These are phyloP conservation scores for Candida gigantensis DNA, from an alignment of 1,139 yeast species.

Conservation along the genomic window DNA sequence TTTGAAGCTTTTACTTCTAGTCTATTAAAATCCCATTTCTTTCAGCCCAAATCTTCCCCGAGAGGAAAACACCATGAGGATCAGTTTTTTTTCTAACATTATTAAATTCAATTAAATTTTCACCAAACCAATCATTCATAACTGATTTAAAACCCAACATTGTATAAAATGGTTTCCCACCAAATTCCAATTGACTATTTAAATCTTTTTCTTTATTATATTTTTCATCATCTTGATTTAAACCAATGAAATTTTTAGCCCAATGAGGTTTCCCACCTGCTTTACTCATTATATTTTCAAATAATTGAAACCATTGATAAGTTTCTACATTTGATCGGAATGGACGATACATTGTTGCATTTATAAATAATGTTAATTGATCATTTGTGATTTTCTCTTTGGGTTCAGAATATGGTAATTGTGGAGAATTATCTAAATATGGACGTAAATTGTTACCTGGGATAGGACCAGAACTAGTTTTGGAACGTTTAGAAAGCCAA, in stretches of 20 bases:
- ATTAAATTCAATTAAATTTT: slow-evolving; percentile 61
- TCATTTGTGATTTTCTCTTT: slow-evolving; percentile 61
- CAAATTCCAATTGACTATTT: slow-evolving; percentile 38
- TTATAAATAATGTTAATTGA: slow-evolving; percentile 81
- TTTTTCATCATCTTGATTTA: slow-evolving; percentile 25
- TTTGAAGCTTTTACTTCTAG: slow-evolving; percentile 11
- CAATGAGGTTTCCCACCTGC: slow-evolving; percentile 97
- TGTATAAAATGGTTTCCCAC: slow-evolving; percentile 59
- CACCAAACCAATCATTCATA: slow-evolving; percentile 80
- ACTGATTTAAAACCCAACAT: slow-evolving; percentile 79
- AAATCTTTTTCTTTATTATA: slow-evolving; percentile 32
- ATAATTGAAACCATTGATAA: slow-evolving; percentile 78
- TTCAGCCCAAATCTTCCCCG: slow-evolving; percentile 75
- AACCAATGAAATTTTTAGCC: slow-evolving; percentile 96
- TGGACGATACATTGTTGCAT: slow-evolving; percentile 96
- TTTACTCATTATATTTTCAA: slow-evolving; percentile 72
- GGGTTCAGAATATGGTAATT: slow-evolving; percentile 53
- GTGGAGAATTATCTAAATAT: slow-evolving; percentile 76
- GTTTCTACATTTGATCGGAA: slow-evolving; percentile 74
- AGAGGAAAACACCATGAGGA: slow-evolving; percentile 78
- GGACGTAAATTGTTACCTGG: slow-evolving; percentile 86
- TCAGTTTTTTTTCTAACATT: slow-evolving; percentile 65
- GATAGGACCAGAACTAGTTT: slow-evolving; percentile 64
- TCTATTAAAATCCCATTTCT: slow-evolving; percentile 69
- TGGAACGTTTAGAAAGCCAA: slow-evolving; percentile 40